Base-by-base conservation (phyloP, 768 basidiomycete genomes). In the Serpula lacrymans region DNA sequence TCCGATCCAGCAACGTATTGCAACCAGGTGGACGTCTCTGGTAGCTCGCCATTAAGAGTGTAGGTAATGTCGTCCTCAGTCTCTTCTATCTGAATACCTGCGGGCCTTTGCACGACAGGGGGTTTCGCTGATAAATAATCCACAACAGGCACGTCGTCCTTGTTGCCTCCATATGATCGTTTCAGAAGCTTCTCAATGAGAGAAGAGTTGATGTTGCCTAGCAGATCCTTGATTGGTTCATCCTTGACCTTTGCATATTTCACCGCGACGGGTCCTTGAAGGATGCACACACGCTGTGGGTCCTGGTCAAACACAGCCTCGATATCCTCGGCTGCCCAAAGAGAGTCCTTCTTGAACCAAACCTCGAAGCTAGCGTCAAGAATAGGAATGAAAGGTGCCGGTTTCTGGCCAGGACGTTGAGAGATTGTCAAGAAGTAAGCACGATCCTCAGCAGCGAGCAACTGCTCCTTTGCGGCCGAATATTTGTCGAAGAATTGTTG, bases 321-420 rank as follows among this genome's bases (percentile, higher is more conserved):
- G 49, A 97, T 93, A 60, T 99, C 96, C 64, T 97, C 95, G 2
- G 92, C 88, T 28, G 88, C 88, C 94, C 95, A 97, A 9, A 98
- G 79, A 6, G 95, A 98, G 62, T 97, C 95, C 88, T 99, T 99
- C 78, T 99, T 98, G 72, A 99, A 98, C 96, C 96, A 99, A 37
- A 98, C 93, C 60, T 94, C 91, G 57, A 98, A 98, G 50, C 67
- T 82, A 16, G 84, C 81, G 59, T 97, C 94, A 37, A 98, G 78
- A 22, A 99, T 83, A 4, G 95, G 94, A 52, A 99, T 96, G 72
- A 97, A 99, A 0, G 96, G 96, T 6, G 85, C 95, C 1, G 96
- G 96, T 67, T 98, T 99, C 74, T 99, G 96, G 3, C 92, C 93
- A 10, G 91, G 89, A 34, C 96, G 79, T 64, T 99, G 95, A 17